phyloP scores from a whole-genome alignment of 176 grass and related monocot genomes.

The Oryza glumipatula region DNA sequence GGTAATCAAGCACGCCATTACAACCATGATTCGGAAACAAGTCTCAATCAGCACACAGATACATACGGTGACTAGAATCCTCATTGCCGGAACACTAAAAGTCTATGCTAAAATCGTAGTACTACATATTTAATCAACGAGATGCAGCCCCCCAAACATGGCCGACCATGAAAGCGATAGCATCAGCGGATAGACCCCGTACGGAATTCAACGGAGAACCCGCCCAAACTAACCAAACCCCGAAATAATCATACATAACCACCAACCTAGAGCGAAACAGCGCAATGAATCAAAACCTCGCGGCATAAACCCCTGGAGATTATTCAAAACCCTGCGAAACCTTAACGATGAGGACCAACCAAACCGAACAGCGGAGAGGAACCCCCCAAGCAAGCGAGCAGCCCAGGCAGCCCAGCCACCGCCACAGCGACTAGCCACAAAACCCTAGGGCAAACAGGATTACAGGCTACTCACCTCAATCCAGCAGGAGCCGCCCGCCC shows the following conservation, averaged over 20 bases:
- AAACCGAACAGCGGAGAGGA: neutral
- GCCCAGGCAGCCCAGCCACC: neutral
- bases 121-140: neutral
- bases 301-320: constrained; percentile 20
- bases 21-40: neutral
- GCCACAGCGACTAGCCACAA: neutral
- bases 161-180: neutral
- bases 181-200: neutral
- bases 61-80: neutral
- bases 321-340: neutral
- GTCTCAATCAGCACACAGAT: neutral
- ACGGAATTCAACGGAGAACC: neutral
- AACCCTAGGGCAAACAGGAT: constrained; percentile 8
- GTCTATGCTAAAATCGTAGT: neutral
- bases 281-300: neutral
- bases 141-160: neutral
- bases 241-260: neutral
- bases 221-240: neutral
- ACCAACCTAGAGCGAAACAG: neutral
- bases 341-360: neutral
- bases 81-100: no score
- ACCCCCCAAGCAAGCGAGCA: neutral
- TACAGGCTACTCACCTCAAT: neutral
- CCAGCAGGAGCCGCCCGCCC: neutral
- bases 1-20: constrained; percentile 12